Evolutionary conservation across 192 early-diverging fungal genomes (phyloP).

Genomic region (Powellomyces hirtus): DNA sequence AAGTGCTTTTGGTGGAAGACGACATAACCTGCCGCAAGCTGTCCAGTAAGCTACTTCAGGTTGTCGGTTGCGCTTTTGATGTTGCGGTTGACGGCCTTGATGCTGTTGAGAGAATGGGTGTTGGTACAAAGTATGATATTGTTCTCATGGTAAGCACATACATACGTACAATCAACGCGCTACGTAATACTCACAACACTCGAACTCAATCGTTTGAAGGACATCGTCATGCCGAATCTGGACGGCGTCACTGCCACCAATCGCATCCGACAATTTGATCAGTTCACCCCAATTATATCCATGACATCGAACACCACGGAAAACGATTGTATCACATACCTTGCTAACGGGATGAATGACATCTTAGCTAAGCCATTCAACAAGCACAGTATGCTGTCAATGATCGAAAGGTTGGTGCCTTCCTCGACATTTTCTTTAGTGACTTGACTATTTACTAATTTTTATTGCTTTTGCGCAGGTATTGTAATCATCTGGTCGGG

Average conservation of each 20-base stretch:
- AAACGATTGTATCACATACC: conserved; percentile 64
- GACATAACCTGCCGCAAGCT: conserved; percentile 46
- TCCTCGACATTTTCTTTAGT: background rate
- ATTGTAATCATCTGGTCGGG: conserved; percentile 27
- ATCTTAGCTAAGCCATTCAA: conserved; percentile 70
- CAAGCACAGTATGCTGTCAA: conserved; percentile 21
- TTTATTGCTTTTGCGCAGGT: background rate
- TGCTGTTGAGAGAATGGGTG: conserved; percentile 59
- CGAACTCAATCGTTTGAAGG: conserved; percentile 22
- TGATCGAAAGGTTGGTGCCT: conserved; percentile 22
- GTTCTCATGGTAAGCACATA: conserved; percentile 56
- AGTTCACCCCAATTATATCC: conserved; percentile 67
- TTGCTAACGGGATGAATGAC: conserved; percentile 73
- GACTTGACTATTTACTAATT: background rate
- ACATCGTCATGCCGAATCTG: conserved; percentile 71
- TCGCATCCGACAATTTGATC: conserved; percentile 71
- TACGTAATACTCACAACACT: too few relatives aligned
- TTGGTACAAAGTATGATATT: conserved; percentile 67
- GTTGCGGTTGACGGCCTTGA: conserved; percentile 67
- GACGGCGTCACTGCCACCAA: conserved; percentile 69
- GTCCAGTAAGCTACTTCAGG: conserved; percentile 50
- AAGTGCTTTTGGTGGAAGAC: conserved; percentile 70
- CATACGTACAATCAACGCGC: too few relatives aligned
- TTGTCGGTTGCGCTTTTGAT: conserved; percentile 70
- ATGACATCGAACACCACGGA: conserved; percentile 73